Conservation (phyloP, 208 protist species). For the Balamuthia mandrillaris region DNA sequence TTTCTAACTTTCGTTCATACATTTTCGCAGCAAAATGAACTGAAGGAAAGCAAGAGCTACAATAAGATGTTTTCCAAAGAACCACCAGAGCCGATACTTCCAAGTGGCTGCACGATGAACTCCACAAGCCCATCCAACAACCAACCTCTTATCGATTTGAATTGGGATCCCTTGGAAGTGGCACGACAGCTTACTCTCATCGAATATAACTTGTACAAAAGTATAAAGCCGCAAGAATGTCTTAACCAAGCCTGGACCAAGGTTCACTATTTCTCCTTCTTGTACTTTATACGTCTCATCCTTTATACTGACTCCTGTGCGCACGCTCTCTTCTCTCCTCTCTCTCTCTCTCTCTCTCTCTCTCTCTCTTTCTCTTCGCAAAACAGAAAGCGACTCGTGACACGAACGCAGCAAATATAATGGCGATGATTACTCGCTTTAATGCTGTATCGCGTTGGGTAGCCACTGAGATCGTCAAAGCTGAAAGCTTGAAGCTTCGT, state of each 20-base stretch:
- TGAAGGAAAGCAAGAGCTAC: background rate
- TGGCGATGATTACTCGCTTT: slow-evolving; percentile 39
- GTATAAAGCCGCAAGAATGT: slow-evolving; percentile 36
- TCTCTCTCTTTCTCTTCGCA: too few species aligned
- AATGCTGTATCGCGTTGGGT: slow-evolving; percentile 37
- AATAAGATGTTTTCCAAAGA: too few species aligned
- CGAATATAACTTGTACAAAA: slow-evolving; percentile 11
- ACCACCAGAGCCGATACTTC: too few species aligned
- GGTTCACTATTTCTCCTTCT: too few species aligned
- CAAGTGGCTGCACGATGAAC: too few species aligned
- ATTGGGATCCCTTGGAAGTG: slow-evolving; percentile 6
- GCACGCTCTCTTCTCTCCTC: too few species aligned
- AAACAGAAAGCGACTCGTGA: background rate
- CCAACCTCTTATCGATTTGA: too few species aligned
- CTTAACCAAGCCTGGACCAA: slow-evolving; percentile 42
- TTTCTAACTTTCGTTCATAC: background rate
- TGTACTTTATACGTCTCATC: too few species aligned
- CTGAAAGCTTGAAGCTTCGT: background rate
- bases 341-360: too few species aligned
- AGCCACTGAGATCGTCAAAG: slow-evolving; percentile 29
- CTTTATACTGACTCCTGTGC: too few species aligned
- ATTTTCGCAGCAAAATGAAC: background rate
- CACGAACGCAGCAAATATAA: slow-evolving; percentile 25
- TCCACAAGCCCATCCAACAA: too few species aligned
- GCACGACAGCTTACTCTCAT: slow-evolving; percentile 38